Conservation (phyloP, 2,329 filamentous ascomycete species). For the Neofusicoccum sp. region DNA sequence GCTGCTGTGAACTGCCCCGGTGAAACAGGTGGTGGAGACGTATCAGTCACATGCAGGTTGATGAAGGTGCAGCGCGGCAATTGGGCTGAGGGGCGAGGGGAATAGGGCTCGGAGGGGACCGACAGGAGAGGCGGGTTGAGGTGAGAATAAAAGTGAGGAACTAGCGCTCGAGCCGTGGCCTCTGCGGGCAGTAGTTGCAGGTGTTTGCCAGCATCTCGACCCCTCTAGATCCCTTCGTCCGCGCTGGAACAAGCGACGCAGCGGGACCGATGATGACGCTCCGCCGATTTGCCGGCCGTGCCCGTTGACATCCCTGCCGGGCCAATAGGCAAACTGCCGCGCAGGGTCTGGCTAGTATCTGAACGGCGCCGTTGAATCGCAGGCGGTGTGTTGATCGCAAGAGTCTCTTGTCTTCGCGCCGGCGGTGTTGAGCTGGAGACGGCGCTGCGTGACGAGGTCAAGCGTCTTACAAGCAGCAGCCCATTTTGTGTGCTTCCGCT, state of each 20-base stretch:
- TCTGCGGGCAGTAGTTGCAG: constrained; percentile 2
- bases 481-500: background rate
- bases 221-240: constrained; percentile 16
- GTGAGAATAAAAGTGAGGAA: background rate
- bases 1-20: background rate
- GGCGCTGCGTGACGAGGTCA: background rate
- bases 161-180: constrained; percentile 8
- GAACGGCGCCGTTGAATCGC: background rate
- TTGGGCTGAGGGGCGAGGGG: background rate
- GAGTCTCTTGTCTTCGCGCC: background rate
- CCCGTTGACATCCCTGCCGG: background rate
- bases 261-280: constrained; percentile 11
- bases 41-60: constrained; percentile 10
- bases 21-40: constrained; percentile 2
- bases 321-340: background rate
- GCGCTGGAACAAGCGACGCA: constrained; percentile 7
- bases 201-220: constrained; percentile 13
- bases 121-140: background rate
- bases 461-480: background rate
- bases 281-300: constrained; percentile 8
- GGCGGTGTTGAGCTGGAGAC: background rate
- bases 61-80: background rate
- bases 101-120: background rate
- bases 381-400: background rate
- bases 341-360: background rate